phyloP scores from a whole-genome alignment of 495 filamentous ascomycete genomes.

The Penicillium maclennaniae region DNA sequence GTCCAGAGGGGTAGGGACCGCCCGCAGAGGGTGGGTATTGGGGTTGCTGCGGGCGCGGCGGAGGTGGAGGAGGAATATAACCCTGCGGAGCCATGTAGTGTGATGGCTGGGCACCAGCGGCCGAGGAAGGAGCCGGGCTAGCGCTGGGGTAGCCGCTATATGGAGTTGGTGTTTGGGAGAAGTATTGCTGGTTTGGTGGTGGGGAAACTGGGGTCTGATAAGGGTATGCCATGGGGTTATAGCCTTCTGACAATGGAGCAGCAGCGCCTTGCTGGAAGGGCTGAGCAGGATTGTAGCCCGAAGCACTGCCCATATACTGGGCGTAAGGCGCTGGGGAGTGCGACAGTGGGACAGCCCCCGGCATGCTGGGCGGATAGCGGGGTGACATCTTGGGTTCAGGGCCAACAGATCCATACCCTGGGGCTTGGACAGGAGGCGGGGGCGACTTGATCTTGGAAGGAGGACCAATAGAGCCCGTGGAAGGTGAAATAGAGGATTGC shows the following conservation, averaged over 20 bases:
- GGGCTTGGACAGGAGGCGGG: conserved; percentile 41
- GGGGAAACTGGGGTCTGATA: conserved; percentile 46
- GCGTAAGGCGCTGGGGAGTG: conserved; percentile 43
- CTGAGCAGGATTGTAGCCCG: conserved; percentile 32
- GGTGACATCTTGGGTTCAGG: conserved; percentile 43
- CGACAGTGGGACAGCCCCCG: conserved; percentile 25
- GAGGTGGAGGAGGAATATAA: conserved; percentile 89
- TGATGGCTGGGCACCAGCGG: conserved; percentile 17
- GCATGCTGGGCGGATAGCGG: conserved; percentile 43
- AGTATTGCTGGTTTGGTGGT: conserved; percentile 43
- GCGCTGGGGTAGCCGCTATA: conserved; percentile 33
- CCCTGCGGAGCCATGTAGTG: conserved; percentile 62
- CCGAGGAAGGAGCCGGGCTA: conserved; percentile 32
- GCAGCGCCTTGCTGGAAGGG: conserved; percentile 47
- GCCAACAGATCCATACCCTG: conserved; percentile 33
- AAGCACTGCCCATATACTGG: conserved; percentile 33
- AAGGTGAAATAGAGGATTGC: conserved; percentile 38
- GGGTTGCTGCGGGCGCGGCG: conserved; percentile 74
- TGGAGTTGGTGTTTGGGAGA: conserved; percentile 37
- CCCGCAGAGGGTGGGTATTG: conserved; percentile 58
- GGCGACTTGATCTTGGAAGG: conserved; percentile 38
- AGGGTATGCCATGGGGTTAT: conserved; percentile 55
- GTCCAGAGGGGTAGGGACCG: conserved; percentile 51
- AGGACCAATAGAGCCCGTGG: conserved; percentile 35
- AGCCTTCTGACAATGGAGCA: conserved; percentile 44